Evolutionary conservation across 2,329 filamentous ascomycete species (phyloP), one percentile per base, ranked within the genome.

Genomic region (Sporothrix brasiliensis): DNA sequence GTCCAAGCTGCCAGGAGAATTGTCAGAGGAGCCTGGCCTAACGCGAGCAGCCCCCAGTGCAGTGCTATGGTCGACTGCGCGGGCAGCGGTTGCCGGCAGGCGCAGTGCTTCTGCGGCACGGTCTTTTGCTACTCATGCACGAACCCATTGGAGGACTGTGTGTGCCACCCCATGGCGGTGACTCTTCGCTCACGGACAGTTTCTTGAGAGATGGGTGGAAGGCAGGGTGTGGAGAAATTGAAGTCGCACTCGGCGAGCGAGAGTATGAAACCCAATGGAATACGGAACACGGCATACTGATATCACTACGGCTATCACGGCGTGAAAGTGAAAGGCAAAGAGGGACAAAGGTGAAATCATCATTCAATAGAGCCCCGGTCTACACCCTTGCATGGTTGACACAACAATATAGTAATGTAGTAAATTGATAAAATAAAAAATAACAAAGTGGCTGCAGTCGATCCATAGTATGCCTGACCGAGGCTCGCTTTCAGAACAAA

Each of bases 71-170:
- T 66, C 47, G 63, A 50, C 27, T 47, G 47, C 4, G 47, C n/a
- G 16, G 27, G 3, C 16, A 21, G 27, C 3, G 44, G 44, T 1
- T 66, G 63, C 27, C 63, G 47, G 4, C 47, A 66, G 47, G 47
- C 52, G 44, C 63, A 66, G 16, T 66, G 63, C 21, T 52, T 39
- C 19, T 66, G 63, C 19, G 63, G 63, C 10, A 16, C 5, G 9
- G 47, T 66, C 16, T 66, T 66, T 39, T 66, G 63, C 63, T 66
- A 52, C 2, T 50, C 27, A 16, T 66, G 63, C 27, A 34, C 47
- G 7, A 66, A 52, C 16, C 27, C 16, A 14, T 19, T 39, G 11
- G 47, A 52, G 2, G 24, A 52, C 47, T 66, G 63, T 9, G 58
- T 63, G n/a, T 63, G 58, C 58, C 39, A 63, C 13, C 58, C 39